Conservation (phyloP, 2,329 filamentous ascomycete genomes). For the Cytospora piceae region DNA sequence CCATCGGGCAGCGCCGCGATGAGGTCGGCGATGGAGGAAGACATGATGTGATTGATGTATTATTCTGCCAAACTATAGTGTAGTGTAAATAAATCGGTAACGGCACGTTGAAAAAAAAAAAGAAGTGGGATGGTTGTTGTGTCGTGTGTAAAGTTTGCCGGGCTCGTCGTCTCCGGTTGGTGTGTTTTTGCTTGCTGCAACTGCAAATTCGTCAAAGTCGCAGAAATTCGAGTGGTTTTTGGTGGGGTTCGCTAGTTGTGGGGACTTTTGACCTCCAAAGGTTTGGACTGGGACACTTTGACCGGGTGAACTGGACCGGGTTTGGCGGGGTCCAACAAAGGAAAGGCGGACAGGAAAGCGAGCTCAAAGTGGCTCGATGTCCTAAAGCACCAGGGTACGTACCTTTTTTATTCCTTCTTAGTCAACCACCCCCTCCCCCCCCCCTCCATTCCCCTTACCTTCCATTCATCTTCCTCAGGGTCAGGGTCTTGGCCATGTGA, state of each 20-base stretch:
- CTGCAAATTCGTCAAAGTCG: conserved; percentile 16
- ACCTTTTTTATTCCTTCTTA: not conserved
- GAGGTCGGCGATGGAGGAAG: conserved; percentile 56
- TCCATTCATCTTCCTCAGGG: not conserved
- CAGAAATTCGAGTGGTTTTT: conserved; percentile 22
- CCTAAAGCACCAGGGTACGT: not conserved
- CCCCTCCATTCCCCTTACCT: not conserved
- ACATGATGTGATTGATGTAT: conserved; percentile 32
- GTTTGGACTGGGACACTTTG: not conserved
- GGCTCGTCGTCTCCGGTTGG: conserved; percentile 1
- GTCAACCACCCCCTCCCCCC: not conserved
- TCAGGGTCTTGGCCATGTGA: not conserved
- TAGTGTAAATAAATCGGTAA: not conserved
- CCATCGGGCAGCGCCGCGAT: conserved; percentile 73
- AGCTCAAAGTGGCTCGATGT: not conserved
- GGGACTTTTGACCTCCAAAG: not conserved
- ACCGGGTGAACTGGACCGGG: not conserved
- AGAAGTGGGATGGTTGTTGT: conserved; percentile 4
- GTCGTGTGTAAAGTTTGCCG: conserved; percentile 3
- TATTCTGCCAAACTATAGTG: not conserved
- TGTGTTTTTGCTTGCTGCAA: not conserved
- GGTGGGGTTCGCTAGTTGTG: conserved; percentile 18
- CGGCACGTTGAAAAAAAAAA: not conserved
- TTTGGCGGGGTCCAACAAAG: conserved; percentile 7
- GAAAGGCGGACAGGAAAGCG: not conserved